Base-by-base conservation (phyloP, 495 filamentous ascomycete genomes). In the Evernia prunastri region DNA sequence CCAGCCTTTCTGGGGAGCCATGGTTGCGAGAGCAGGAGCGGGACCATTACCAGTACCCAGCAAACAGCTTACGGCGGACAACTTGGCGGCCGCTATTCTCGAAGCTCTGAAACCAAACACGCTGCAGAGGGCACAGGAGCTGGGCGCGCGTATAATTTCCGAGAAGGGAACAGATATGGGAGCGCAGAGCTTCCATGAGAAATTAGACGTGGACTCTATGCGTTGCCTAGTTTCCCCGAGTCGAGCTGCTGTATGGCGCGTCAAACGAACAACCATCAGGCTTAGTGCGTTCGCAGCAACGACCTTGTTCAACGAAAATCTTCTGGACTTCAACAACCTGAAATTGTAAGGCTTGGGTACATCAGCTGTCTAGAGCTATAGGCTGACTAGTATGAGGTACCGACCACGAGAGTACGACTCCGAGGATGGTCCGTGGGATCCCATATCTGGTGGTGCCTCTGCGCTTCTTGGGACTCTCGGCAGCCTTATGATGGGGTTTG, bases 1-100 rank as follows among this genome's bases (percentile, higher is more conserved):
- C 62, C 89, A 93, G 70, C 86, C 87, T 2, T 93, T 92, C 65
- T 93, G 90, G 90, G 90, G 89, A 23, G 76, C 81, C 2, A 89
- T 93, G 80, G 82, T 93, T 27, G 84, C 86, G 4, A 78, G 74
- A 53, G 85, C 88, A 23, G 87, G 87, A 8, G 90, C 89, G 1
- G 90, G 90, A 5, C 89, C 89, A 0, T 67, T 72, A 0, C 89
- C 90, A 0, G 88, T 92, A 63, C 86, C 88, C 0, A 81, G 85
- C 72, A 88, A 86, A 67, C 78, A 83, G 29, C 76, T 95, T 29
- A 90, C 82, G 0, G 78, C 81, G 0, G 80, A 84, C 5, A 83
- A 79, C 0, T 74, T 95, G 11, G 84, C 86, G 0, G 78, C 80
- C 27, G 86, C 86, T 0, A 87, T 93, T 27, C 64, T 72, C 4